phyloP scores from a whole-genome alignment of 192 early-diverging fungal genomes.

The Umbelopsis isabellina region DNA sequence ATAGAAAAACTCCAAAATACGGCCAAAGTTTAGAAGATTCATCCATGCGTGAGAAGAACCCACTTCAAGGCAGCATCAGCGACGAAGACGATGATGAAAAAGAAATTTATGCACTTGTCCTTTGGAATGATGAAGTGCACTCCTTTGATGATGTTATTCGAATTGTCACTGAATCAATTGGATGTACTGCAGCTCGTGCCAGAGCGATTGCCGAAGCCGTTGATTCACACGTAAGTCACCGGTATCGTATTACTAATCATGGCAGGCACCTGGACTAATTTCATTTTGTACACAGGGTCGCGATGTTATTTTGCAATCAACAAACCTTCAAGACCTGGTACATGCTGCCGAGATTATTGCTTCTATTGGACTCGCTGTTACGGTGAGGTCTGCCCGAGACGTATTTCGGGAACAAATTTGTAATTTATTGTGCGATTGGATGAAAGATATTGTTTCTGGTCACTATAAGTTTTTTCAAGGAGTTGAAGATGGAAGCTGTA shows the following conservation, averaged over 20 bases:
- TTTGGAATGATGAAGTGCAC: slow-evolving; percentile 99
- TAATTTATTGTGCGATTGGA: slow-evolving; percentile 79
- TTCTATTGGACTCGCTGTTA: slow-evolving; percentile 73
- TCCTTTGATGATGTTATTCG: slow-evolving; percentile 92
- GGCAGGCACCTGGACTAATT: neutral
- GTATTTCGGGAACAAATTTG: slow-evolving; percentile 86
- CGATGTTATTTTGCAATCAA: slow-evolving; percentile 68
- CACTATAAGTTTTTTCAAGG: slow-evolving; percentile 38
- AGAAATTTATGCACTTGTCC: slow-evolving; percentile 67
- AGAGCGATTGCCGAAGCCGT: slow-evolving; percentile 78
- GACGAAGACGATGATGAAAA: neutral
- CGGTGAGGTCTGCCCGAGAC: slow-evolving; percentile 80
- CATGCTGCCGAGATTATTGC: slow-evolving; percentile 68
- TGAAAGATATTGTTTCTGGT: slow-evolving; percentile 74
- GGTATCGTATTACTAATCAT: neutral
- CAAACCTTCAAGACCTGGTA: slow-evolving; percentile 67
- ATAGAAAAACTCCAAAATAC: neutral
- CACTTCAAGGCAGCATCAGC: slow-evolving; percentile 2
- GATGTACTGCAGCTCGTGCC: slow-evolving; percentile 65
- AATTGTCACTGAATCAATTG: slow-evolving; percentile 67
- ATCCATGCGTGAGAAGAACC: slow-evolving; percentile 22
- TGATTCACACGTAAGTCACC: slow-evolving; percentile 67
- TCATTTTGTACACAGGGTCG: slow-evolving; percentile 62
- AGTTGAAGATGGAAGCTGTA: slow-evolving; percentile 41
- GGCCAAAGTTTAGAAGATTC: slow-evolving; percentile 5